These are phyloP conservation scores for Exobasidium cylindrosporum DNA, from an alignment of 1,284 basidiomycete species.

Conservation along the genomic window DNA sequence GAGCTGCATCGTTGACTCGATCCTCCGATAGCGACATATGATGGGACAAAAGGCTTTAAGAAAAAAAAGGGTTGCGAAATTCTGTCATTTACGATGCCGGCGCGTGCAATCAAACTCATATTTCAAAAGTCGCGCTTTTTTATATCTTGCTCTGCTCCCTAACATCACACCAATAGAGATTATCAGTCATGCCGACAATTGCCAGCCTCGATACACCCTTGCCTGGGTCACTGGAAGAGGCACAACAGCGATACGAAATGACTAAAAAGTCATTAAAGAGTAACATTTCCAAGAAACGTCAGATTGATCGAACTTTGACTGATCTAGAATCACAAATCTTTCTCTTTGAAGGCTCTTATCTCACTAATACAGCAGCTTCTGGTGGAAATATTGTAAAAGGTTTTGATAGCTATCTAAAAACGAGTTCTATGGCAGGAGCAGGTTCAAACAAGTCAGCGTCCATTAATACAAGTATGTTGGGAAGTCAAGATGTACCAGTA, in stretches of 20 bases:
- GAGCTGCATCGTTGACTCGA: slow-evolving; percentile 3
- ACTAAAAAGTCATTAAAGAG: slow-evolving; percentile 35
- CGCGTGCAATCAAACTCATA: no score
- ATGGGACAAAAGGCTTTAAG: not conserved
- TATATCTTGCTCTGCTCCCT: no score
- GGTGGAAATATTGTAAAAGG: slow-evolving; percentile 55
- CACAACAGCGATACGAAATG: slow-evolving; percentile 39
- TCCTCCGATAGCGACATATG: not conserved
- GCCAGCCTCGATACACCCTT: slow-evolving; percentile 4
- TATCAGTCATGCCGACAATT: not conserved
- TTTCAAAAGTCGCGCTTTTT: no score
- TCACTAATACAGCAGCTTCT: slow-evolving; percentile 41
- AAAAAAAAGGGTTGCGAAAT: not conserved
- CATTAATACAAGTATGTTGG: slow-evolving; percentile 2
- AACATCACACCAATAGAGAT: no score
- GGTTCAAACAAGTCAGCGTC: not conserved
- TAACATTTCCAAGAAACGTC: slow-evolving; percentile 40
- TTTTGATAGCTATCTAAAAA: slow-evolving; percentile 50
- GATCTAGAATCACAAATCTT: slow-evolving; percentile 54
- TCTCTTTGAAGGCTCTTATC: slow-evolving; percentile 52
- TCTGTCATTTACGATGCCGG: no score
- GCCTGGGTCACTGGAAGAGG: slow-evolving; percentile 42
- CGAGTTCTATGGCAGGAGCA: slow-evolving; percentile 6
- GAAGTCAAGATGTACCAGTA: slow-evolving; percentile 21
- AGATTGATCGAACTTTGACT: slow-evolving; percentile 42